phyloP scores from a whole-genome alignment of 345 rosid species.

The Brassica rapa region DNA sequence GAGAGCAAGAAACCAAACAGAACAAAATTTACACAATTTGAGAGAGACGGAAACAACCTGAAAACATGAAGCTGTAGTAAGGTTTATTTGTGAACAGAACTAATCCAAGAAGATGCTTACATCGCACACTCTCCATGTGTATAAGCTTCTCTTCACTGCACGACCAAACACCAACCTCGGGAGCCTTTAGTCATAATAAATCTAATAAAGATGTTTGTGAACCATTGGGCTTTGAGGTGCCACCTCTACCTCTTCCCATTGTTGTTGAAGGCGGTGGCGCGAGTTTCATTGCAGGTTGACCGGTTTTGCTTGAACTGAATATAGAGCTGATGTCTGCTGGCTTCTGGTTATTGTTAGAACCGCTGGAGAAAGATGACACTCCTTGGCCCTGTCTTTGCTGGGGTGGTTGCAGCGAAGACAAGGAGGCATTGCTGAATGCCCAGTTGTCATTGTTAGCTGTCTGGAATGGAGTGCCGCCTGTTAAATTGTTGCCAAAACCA shows the following conservation, averaged over 20 bases:
- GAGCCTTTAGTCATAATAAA: constrained; percentile 49
- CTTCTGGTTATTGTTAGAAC: constrained; percentile 50
- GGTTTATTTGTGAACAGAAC: constrained; percentile 15
- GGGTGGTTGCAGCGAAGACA: constrained; percentile 45
- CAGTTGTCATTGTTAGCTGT: constrained; percentile 43
- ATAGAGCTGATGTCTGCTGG: constrained; percentile 69
- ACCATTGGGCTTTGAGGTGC: constrained; percentile 46
- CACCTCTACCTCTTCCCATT: constrained; percentile 62
- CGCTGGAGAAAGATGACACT: constrained; percentile 38
- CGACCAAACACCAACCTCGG: neutral
- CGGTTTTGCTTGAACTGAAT: constrained; percentile 65
- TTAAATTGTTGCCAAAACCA: constrained; percentile 25
- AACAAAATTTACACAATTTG: constrained; percentile 28
- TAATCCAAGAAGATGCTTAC: constrained; percentile 21
- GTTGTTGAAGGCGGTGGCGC: constrained; percentile 86
- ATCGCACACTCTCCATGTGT: neutral
- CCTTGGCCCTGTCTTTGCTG: constrained; percentile 62
- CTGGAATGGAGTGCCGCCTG: constrained; percentile 26
- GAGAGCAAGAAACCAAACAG: neutral
- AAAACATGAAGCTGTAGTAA: constrained; percentile 1
- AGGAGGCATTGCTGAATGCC: constrained; percentile 50
- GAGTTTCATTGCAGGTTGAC: constrained; percentile 63
- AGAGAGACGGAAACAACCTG: constrained; percentile 9
- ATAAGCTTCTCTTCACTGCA: constrained; percentile 20
- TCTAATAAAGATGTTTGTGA: constrained; percentile 75